Base-by-base conservation (phyloP, 2,329 filamentous ascomycete genomes). In the Sporothrix sp. region DNA sequence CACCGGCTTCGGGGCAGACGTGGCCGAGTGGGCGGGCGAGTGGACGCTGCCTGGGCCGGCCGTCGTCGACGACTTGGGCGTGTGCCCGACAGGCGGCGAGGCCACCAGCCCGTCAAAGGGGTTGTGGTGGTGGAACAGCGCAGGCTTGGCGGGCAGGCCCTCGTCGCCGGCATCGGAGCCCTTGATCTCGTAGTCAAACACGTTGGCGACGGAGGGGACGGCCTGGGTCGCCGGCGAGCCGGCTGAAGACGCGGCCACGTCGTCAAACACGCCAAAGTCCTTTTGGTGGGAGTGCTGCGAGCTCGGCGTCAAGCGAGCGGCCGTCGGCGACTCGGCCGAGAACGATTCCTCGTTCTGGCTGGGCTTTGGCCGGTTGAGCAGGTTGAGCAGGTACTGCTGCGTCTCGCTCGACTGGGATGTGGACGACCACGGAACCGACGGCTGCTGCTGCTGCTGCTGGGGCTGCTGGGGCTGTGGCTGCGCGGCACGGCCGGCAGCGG, bases 321-420 rank as follows among this genome's bases (percentile, higher is more conserved):
- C 66, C 50, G 71, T 69, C 20, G 69, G 64, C 11, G 67, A 60
- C 54, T 75, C 73, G 48, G 64, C 61, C 54, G 71, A 47, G 48
- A 67, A 59, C 6, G 66, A 61, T 56, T 69, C 68, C 42, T 81
- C 77, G 43, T 69, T 72, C 64, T 83, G 79, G 52, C 74, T 72
- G 11, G 80, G 79, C 68, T 84, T 89, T 48, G 85, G 82, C 44
- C 85, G 82, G 61, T 89, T 93, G 56, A 98, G 76, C 52, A 97
- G 74, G 59, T 87, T 85, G 55, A 97, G 79, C 43, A 98, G 74
- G 62, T 93, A 86, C 56, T 91, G 83, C 66, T 94, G 86, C 4
- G 89, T 87, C 64, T 88, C 84, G 42, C 80, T 75, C 20, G 76
- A 68, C 48, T 79, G 76, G 38, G 76, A 71, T 30, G 70, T 70